These are phyloP conservation scores for Hemerocallis citrina DNA, from an alignment of 106 monocot genomes.

Conservation along the genomic window DNA sequence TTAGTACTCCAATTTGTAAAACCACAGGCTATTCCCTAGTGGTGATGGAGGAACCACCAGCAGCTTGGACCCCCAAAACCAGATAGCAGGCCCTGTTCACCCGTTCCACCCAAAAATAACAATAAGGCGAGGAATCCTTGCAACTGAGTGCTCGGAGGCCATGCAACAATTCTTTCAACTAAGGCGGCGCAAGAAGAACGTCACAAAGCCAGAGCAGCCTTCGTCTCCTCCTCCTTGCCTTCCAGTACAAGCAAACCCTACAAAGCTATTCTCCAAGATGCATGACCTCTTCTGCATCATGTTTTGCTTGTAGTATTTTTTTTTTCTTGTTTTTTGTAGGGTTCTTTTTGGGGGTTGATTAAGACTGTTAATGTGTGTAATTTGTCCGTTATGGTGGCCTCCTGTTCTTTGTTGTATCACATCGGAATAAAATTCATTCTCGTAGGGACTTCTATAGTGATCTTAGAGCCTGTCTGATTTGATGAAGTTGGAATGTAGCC, in stretches of 20 bases:
- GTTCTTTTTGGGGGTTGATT: no score
- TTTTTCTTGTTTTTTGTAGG: no score
- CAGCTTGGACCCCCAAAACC: constrained; percentile 14
- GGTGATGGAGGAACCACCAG: constrained; percentile 33
- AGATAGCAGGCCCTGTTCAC: constrained; percentile 61
- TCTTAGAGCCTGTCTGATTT: no score
- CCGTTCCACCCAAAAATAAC: constrained; percentile 89
- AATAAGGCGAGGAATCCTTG: constrained; percentile 63
- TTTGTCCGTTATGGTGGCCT: no score
- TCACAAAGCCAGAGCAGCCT: constrained; percentile 7
- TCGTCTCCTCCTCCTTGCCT: constrained; percentile 26
- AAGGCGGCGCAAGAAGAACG: constrained; percentile 56
- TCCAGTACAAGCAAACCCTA: constrained; percentile 29
- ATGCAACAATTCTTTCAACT: constrained; percentile 94
- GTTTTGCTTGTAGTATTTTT: constrained; percentile 57
- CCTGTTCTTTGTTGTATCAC: no score
- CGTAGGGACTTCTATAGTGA: no score
- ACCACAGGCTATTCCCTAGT: constrained; percentile 67
- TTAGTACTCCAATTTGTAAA: no score
- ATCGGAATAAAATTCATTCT: no score
- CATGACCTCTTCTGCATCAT: constrained; percentile 50
- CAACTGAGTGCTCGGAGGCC: constrained; percentile 59
- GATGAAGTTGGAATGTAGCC: no score
- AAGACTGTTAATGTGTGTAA: no score
- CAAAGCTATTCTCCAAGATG: constrained; percentile 52